phyloP scores from a whole-genome alignment of 371 early-diverging fungal species.

The Parasitella parasitica region DNA sequence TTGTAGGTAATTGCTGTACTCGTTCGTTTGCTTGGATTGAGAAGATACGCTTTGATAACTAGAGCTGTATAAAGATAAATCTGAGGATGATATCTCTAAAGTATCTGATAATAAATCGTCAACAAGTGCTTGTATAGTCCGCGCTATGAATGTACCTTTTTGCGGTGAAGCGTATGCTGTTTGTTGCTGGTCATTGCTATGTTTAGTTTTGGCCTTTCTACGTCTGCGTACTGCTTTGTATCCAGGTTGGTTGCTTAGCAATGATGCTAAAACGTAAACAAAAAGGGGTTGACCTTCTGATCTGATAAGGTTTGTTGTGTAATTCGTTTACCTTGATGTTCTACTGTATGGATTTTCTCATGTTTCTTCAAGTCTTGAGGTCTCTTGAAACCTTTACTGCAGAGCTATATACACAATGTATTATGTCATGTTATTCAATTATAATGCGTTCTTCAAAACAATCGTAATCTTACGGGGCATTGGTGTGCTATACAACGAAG shows the following conservation, averaged over 20 bases:
- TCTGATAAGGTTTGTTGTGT: not conserved
- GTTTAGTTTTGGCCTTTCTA: constrained; percentile 10
- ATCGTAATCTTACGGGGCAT: constrained; percentile 15
- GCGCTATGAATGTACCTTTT: not conserved
- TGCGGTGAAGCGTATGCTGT: not conserved
- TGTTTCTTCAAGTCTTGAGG: constrained; percentile 95
- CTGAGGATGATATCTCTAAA: constrained; percentile 1
- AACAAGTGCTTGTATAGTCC: not conserved
- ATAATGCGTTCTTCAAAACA: too few relatives aligned
- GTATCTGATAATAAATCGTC: not conserved
- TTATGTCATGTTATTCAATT: not conserved
- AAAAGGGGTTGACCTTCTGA: not conserved
- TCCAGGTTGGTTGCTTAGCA: constrained; percentile 42
- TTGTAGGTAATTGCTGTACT: not conserved
- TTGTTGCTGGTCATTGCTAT: not conserved
- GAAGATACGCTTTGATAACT: constrained; percentile 8
- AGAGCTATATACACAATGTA: constrained; percentile 63
- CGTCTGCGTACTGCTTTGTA: constrained; percentile 38
- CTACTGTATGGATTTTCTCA: constrained; percentile 78
- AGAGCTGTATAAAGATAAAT: constrained; percentile 18
- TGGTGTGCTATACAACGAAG: constrained; percentile 18
- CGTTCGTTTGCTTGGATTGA: not conserved
- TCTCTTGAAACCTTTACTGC: constrained; percentile 87
- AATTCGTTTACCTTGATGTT: constrained; percentile 39
- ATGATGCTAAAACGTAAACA: constrained; percentile 21